These are phyloP conservation scores for Psidium guajava DNA, from an alignment of 345 rosid genomes.

Conservation along the genomic window DNA sequence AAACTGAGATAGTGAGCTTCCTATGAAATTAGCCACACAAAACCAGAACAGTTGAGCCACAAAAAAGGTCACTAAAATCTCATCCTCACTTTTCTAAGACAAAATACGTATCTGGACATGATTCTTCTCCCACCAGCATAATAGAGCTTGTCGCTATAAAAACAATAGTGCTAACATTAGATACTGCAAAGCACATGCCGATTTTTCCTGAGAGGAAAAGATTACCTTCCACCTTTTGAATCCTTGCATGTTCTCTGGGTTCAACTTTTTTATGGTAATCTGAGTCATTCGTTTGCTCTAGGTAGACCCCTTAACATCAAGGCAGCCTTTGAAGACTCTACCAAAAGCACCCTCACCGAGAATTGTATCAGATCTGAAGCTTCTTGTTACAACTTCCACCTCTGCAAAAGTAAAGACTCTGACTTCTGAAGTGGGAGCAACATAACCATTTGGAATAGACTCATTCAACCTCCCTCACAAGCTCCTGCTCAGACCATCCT, in stretches of 20 bases:
- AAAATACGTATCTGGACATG: background rate
- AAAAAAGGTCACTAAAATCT: background rate
- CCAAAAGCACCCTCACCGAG: too few relatives aligned
- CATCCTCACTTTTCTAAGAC: background rate
- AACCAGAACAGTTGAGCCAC: background rate
- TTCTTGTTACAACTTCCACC: background rate
- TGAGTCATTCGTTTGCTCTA: too few relatives aligned
- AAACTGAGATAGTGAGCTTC: too few relatives aligned
- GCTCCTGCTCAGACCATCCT: background rate
- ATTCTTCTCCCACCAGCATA: background rate
- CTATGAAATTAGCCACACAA: background rate
- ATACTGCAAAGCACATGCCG: background rate
- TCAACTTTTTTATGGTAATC: background rate
- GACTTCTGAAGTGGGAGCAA: background rate
- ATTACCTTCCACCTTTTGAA: background rate
- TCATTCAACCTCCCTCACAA: background rate
- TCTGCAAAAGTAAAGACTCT: background rate
- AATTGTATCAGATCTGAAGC: background rate
- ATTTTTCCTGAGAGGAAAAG: background rate
- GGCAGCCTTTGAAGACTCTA: too few relatives aligned
- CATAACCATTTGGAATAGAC: background rate
- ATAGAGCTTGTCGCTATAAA: background rate
- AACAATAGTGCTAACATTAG: too few relatives aligned
- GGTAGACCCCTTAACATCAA: too few relatives aligned
- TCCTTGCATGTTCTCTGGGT: background rate